These are phyloP conservation scores for Leucosporidium yakuticum DNA, from an alignment of 768 basidiomycete genomes.

Conservation along the genomic window DNA sequence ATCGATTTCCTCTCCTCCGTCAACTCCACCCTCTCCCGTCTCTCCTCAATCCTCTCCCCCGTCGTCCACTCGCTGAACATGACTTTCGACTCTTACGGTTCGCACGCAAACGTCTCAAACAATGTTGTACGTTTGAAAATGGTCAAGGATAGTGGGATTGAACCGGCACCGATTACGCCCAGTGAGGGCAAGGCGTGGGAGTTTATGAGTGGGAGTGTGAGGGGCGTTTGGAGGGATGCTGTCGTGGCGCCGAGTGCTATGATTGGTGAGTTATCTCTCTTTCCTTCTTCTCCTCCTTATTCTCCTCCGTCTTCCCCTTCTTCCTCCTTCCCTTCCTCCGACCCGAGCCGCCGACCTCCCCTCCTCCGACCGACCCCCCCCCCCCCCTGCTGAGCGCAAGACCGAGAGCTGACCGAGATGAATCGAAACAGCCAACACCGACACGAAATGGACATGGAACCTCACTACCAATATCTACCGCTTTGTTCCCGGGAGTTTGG, in stretches of 20 bases:
- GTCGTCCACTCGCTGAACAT: conserved; percentile 17
- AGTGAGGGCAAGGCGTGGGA: conserved; percentile 15
- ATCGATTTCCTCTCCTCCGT: conserved; percentile 28
- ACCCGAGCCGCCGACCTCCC: too few species aligned
- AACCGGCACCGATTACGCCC: conserved; percentile 31
- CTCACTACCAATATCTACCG: conserved; percentile 43
- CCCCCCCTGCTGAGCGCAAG: too few species aligned
- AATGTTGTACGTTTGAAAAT: conserved; percentile 11
- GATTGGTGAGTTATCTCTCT: conserved; percentile 7
- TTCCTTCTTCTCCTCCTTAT: too few species aligned
- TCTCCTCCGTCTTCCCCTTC: too few species aligned
- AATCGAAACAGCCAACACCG: conserved; percentile 23
- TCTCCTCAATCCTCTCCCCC: conserved; percentile 21
- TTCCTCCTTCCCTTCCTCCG: too few species aligned
- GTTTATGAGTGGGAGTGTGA: conserved; percentile 16
- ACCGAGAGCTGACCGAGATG: too few species aligned
- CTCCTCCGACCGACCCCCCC: not conserved
- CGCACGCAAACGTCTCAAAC: not conserved
- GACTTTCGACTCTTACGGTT: conserved; percentile 17
- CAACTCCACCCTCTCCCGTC: conserved; percentile 5
- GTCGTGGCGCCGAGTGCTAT: conserved; percentile 21
- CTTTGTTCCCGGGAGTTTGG: conserved; percentile 40
- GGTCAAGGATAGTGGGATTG: conserved; percentile 5
- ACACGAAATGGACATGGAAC: conserved; percentile 39
- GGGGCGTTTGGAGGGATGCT: conserved; percentile 10